Percentiles rank a stretch among this genome's conserved stretches.
Conservation (phyloP, 1,139 yeast genomes). For the Candida albicans region DNA sequence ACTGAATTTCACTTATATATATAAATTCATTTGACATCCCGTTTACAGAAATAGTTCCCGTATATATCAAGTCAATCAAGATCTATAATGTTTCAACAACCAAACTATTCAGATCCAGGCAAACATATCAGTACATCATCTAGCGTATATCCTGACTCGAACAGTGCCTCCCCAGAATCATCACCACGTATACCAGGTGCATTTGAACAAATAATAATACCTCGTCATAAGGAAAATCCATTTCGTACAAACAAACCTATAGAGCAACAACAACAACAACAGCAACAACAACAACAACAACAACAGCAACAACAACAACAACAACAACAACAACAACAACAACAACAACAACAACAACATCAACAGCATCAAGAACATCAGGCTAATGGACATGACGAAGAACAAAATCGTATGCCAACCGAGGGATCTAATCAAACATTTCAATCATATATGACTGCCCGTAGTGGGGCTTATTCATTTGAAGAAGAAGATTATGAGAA, state of each 20-base stretch:
- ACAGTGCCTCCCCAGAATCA: conserved; percentile 2
- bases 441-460: conserved; percentile 29
- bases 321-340: no score
- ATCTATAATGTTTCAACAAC: conserved; percentile 7
- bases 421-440: conserved; percentile 29
- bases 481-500: conserved; percentile 1
- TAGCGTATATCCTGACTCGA: conserved; percentile 32
- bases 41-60: background rate
- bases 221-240: conserved; percentile 2
- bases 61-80: no score
- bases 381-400: conserved; percentile 1
- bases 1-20: no score
- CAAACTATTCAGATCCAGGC: conserved; percentile 5
- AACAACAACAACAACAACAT: background rate
- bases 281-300: no score
- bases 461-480: conserved; percentile 7
- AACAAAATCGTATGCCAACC: conserved; percentile 10
- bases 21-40: no score
- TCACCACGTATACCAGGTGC: background rate
- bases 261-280: no score
- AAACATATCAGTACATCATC: conserved; percentile 32
- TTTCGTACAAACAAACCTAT: no score
- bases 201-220: conserved; percentile 10
- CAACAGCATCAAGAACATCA: conserved; percentile 1
- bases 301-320: no score